These are phyloP conservation scores for Pseudocercospora eumusae DNA, from an alignment of 2,329 filamentous ascomycete species.

Conservation along the genomic window DNA sequence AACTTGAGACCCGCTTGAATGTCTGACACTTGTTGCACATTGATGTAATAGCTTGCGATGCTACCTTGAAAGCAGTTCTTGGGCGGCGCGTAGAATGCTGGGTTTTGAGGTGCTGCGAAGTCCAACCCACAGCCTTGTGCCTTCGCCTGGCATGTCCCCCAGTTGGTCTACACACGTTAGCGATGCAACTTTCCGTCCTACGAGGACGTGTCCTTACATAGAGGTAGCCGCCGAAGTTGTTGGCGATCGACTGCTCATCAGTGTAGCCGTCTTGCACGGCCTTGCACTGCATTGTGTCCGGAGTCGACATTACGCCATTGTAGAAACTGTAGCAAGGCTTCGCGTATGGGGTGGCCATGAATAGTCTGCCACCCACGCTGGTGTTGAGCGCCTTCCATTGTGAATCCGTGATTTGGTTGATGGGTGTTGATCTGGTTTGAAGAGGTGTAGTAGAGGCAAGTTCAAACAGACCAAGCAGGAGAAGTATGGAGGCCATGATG, in stretches of 20 bases:
- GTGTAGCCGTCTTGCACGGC: conserved; percentile 22
- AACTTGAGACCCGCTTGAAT: conserved; percentile 28
- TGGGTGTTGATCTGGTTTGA: neutral
- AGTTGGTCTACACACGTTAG: conserved; percentile 18
- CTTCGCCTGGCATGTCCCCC: conserved; percentile 22
- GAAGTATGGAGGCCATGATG: neutral
- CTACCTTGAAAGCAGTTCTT: conserved; percentile 28
- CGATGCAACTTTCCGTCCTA: neutral
- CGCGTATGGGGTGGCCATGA: conserved; percentile 18
- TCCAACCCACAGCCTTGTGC: conserved; percentile 25
- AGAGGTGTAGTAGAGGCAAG: neutral
- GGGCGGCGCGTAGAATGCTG: conserved; percentile 14
- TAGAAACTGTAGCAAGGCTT: conserved; percentile 26
- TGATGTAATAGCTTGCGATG: conserved; percentile 31
- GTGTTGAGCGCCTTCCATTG: conserved; percentile 28
- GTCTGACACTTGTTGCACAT: conserved; percentile 27
- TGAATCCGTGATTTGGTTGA: conserved; percentile 14
- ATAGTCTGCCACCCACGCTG: conserved; percentile 22
- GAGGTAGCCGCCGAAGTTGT: conserved; percentile 22
- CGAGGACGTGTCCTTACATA: conserved; percentile 14
- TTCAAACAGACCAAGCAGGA: neutral
- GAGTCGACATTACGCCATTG: conserved; percentile 14
- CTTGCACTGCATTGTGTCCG: conserved; percentile 18
- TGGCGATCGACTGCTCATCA: conserved; percentile 20
- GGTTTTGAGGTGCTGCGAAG: conserved; percentile 18